Percentiles rank a stretch among this genome's conserved stretches.
Conservation (phyloP, 1,284 basidiomycete species). For the Microbotryum saponariae region DNA sequence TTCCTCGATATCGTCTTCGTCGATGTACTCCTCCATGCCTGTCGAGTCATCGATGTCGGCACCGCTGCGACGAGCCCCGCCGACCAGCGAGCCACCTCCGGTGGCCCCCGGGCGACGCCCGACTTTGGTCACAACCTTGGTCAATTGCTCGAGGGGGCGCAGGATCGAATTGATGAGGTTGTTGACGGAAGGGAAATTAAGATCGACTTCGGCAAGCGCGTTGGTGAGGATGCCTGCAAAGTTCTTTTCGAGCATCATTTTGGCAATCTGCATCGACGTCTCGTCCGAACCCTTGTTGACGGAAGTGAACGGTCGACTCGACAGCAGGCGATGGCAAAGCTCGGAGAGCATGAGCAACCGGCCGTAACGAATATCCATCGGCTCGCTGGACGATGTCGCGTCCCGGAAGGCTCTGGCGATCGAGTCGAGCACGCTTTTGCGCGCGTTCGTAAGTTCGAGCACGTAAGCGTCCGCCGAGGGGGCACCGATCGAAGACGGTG, state of each 20-base stretch:
- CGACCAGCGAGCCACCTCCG: slow-evolving; percentile 45
- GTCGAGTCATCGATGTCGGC: slow-evolving; percentile 36
- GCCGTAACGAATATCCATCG: slow-evolving; percentile 72
- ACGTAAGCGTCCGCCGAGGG: slow-evolving; percentile 41
- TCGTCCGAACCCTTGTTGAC: slow-evolving; percentile 57
- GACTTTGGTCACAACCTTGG: slow-evolving; percentile 96
- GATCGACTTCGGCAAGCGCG: slow-evolving; percentile 84
- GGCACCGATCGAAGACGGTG: slow-evolving; percentile 41
- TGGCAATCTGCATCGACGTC: slow-evolving; percentile 80
- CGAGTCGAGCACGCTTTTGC: slow-evolving; percentile 83
- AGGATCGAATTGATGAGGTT: slow-evolving; percentile 76
- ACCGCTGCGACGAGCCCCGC: neutral
- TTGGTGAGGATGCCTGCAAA: slow-evolving; percentile 83
- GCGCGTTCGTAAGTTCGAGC: slow-evolving; percentile 45
- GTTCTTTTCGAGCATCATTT: slow-evolving; percentile 97
- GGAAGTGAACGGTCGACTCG: slow-evolving; percentile 59
- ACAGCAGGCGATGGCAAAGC: slow-evolving; percentile 78
- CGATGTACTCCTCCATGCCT: slow-evolving; percentile 48
- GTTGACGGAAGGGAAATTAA: slow-evolving; percentile 89
- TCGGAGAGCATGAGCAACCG: slow-evolving; percentile 80
- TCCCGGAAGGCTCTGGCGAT: slow-evolving; percentile 84
- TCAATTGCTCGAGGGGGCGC: slow-evolving; percentile 82
- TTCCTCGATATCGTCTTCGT: slow-evolving; percentile 45
- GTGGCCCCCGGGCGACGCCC: slow-evolving; percentile 66
- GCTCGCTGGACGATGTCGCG: slow-evolving; percentile 52